Conservation (phyloP, 2,329 filamentous ascomycete species). For the Zalaria obscura region DNA sequence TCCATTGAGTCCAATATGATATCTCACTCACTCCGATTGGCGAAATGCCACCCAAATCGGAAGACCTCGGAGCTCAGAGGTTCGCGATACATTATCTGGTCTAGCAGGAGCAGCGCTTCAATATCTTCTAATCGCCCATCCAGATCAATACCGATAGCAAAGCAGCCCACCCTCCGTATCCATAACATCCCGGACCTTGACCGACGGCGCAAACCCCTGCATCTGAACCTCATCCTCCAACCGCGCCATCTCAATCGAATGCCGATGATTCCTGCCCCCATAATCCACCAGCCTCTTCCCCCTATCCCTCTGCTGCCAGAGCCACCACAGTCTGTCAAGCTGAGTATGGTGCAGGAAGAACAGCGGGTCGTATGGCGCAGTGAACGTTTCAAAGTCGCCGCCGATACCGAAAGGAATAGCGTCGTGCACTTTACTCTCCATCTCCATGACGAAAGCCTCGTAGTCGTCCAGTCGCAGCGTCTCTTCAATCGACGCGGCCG, state of each 20-base stretch:
- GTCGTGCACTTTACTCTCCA: slow-evolving; percentile 11
- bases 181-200: slow-evolving; percentile 11
- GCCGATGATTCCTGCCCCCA: slow-evolving; percentile 4
- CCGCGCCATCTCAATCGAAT: slow-evolving; percentile 9
- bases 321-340: slow-evolving; percentile 8
- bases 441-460: slow-evolving; percentile 7
- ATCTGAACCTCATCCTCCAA: slow-evolving; percentile 10
- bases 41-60: too few relatives aligned
- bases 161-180: slow-evolving; percentile 8
- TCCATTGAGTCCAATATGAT: too few relatives aligned
- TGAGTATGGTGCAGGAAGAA: slow-evolving; percentile 8
- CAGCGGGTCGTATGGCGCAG: slow-evolving; percentile 9
- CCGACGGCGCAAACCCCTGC: slow-evolving; percentile 6
- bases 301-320: slow-evolving; percentile 9
- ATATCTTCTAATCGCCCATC: too few relatives aligned
- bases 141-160: slow-evolving; percentile 13
- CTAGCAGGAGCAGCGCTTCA: too few relatives aligned
- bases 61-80: too few relatives aligned
- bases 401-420: slow-evolving; percentile 11
- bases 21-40: too few relatives aligned
- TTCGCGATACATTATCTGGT: too few relatives aligned
- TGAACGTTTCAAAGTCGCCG: slow-evolving; percentile 12
- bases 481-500: slow-evolving; percentile 8
- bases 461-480: slow-evolving; percentile 7
- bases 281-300: slow-evolving; percentile 5